Percentiles rank a stretch among this genome's conserved stretches.
Conservation (phyloP, 2,329 filamentous ascomycete species). For the Talaromyces verruculosus region DNA sequence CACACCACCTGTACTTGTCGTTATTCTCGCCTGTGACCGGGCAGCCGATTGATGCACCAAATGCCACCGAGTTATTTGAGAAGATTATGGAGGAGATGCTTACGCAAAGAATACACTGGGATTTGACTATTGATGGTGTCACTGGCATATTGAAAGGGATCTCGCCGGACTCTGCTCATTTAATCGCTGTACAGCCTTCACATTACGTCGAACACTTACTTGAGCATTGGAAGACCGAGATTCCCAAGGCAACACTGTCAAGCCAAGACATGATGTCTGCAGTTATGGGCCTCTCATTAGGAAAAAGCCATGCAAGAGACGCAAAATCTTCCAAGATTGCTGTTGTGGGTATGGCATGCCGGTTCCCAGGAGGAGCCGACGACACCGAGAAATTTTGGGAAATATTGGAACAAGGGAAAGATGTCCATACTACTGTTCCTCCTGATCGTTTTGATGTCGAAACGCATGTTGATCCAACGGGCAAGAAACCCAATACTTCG, state of each 20-base stretch:
- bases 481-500: conserved; percentile 72
- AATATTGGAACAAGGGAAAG: conserved; percentile 62
- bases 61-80: too few species aligned
- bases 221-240: background rate
- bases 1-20: background rate
- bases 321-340: conserved; percentile 54
- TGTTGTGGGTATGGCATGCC: conserved; percentile 76
- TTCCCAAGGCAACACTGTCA: background rate
- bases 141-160: background rate
- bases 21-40: background rate
- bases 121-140: background rate
- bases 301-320: background rate
- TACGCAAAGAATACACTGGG: background rate
- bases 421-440: background rate
- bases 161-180: background rate
- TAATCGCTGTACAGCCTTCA: background rate
- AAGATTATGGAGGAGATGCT: background rate
- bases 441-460: conserved; percentile 70
- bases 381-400: conserved; percentile 68
- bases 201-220: background rate
- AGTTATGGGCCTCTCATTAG: background rate
- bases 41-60: background rate
- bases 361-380: conserved; percentile 65
- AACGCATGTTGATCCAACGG: conserved; percentile 68
- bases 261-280: background rate